Conservation (phyloP, 768 basidiomycete genomes). For the Tricholoma saponaceum region DNA sequence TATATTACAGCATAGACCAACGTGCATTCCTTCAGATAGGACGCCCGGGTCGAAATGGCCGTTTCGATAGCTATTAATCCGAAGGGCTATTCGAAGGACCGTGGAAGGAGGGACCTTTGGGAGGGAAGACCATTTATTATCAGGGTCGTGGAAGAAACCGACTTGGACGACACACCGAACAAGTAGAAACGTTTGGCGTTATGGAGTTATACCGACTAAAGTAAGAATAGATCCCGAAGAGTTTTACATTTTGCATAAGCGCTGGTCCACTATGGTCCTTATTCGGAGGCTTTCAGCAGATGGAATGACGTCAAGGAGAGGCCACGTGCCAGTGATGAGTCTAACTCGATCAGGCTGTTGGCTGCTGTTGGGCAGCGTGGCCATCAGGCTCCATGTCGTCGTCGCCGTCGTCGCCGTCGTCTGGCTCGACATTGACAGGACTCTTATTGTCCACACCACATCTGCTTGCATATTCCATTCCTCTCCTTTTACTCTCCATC, state of each 20-base stretch:
- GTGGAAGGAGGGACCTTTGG: too few relatives aligned
- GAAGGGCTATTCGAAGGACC: background rate
- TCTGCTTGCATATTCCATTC: constrained; percentile 53
- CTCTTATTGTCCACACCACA: constrained; percentile 48
- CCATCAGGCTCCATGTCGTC: background rate
- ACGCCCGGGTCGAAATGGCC: background rate
- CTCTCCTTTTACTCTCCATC: constrained; percentile 56
- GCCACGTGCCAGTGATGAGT: too few relatives aligned
- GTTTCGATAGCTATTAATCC: background rate
- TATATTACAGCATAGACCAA: background rate
- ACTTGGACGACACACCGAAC: too few relatives aligned
- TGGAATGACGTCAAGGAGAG: too few relatives aligned
- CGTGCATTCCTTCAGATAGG: background rate
- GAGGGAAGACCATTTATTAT: background rate
- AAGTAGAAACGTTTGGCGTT: background rate
- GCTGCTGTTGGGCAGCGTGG: background rate
- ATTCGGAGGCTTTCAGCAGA: too few relatives aligned
- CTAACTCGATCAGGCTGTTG: too few relatives aligned
- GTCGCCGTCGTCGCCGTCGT: constrained; percentile 9
- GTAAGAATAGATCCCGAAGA: too few relatives aligned
- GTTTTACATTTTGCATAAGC: too few relatives aligned
- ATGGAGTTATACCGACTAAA: too few relatives aligned
- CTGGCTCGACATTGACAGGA: constrained; percentile 24
- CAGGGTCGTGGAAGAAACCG: too few relatives aligned
- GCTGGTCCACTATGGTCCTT: too few relatives aligned